phyloP scores from a whole-genome alignment of 768 basidiomycete species.

The Suillus ampliporus region DNA sequence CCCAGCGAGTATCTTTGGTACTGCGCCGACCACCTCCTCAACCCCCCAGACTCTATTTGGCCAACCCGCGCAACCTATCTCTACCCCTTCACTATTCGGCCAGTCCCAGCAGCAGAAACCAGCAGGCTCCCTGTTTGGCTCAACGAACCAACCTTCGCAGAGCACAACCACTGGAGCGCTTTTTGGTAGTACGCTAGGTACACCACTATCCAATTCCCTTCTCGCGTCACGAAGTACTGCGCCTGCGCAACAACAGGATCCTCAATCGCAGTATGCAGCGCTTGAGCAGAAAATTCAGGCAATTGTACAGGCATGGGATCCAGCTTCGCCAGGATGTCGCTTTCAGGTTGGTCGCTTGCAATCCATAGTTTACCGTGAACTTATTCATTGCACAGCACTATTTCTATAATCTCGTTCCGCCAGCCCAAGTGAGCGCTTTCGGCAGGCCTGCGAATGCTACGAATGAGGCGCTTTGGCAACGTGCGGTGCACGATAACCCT shows the following conservation, averaged over 20 bases:
- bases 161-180: constrained; percentile 34
- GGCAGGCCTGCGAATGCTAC: constrained; percentile 74
- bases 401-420: constrained; percentile 87
- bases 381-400: constrained; percentile 55
- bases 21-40: constrained; percentile 21
- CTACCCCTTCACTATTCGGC: constrained; percentile 24
- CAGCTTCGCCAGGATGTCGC: constrained; percentile 68
- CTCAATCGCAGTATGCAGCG: constrained; percentile 60
- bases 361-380: neutral
- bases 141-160: constrained; percentile 27
- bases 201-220: constrained; percentile 42
- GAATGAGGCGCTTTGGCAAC: constrained; percentile 78
- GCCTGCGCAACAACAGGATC: constrained; percentile 56
- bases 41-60: constrained; percentile 39
- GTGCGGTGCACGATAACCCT: constrained; percentile 81
- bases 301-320: constrained; percentile 74
- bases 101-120: constrained; percentile 30
- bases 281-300: constrained; percentile 65
- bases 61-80: constrained; percentile 24
- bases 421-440: constrained; percentile 65
- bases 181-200: constrained; percentile 40
- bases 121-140: constrained; percentile 37
- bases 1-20: constrained; percentile 33
- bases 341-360: constrained; percentile 66
- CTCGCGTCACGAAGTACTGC: constrained; percentile 46